Conservation (phyloP, 1,284 basidiomycete genomes). For the Inonotus hispidus region DNA sequence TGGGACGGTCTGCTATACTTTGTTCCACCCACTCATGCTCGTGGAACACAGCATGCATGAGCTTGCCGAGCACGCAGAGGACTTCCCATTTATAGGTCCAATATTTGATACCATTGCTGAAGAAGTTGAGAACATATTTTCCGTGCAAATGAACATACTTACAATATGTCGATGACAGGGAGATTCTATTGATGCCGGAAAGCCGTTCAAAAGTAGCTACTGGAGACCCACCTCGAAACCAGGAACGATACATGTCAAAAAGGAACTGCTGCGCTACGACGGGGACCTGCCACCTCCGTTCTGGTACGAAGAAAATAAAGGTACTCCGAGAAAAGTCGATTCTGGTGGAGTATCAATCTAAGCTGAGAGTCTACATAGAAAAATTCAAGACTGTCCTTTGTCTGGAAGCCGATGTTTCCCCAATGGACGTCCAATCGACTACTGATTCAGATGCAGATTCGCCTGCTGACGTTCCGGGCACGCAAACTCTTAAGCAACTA, state of each 20-base stretch:
- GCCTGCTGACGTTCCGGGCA: slow-evolving; percentile 70
- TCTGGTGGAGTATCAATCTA: slow-evolving; percentile 34
- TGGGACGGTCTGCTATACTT: slow-evolving; percentile 66
- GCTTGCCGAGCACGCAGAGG: slow-evolving; percentile 27
- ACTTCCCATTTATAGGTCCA: slow-evolving; percentile 63
- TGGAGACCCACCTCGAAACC: background rate
- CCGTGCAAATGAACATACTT: too few relatives aligned
- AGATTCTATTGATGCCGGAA: too few relatives aligned
- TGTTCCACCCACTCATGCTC: slow-evolving; percentile 53
- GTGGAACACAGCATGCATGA: slow-evolving; percentile 47
- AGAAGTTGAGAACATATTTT: slow-evolving; percentile 29
- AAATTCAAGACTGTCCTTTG: slow-evolving; percentile 32
- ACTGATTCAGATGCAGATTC: slow-evolving; percentile 45
- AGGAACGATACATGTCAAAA: background rate
- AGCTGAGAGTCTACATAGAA: slow-evolving; percentile 46
- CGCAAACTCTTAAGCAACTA: slow-evolving; percentile 52
- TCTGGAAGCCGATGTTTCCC: slow-evolving; percentile 69
- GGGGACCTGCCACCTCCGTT: slow-evolving; percentile 3
- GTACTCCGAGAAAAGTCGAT: slow-evolving; percentile 28
- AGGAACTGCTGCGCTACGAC: background rate
- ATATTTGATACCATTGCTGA: slow-evolving; percentile 55
- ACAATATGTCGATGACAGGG: background rate
- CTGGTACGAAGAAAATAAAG: slow-evolving; percentile 15
- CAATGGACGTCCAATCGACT: slow-evolving; percentile 48
- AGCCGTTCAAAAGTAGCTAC: background rate